phyloP scores from a whole-genome alignment of 495 filamentous ascomycete species.

The Talaromyces liani region DNA sequence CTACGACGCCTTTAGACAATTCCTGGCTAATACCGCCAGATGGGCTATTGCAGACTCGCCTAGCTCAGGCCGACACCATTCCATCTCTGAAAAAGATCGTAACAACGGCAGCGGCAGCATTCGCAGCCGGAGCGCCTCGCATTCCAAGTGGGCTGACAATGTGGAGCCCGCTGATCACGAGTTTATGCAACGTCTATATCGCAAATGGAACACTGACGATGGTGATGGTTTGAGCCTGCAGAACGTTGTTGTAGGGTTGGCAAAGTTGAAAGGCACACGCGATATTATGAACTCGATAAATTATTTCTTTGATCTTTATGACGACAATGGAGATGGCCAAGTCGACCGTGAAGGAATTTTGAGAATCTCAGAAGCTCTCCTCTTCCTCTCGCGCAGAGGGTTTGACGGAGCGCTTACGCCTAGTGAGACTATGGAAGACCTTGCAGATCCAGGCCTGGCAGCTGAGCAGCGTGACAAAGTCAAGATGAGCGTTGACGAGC shows the following conservation, averaged over 20 bases:
- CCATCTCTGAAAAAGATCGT: conserved; percentile 42
- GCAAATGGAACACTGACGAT: conserved; percentile 75
- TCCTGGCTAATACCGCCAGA: conserved; percentile 76
- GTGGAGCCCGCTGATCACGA: conserved; percentile 90
- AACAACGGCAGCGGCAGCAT: conserved; percentile 25
- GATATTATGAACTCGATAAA: conserved; percentile 97
- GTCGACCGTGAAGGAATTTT: conserved; percentile 97
- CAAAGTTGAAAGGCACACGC: conserved; percentile 79
- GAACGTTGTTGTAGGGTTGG: conserved; percentile 84
- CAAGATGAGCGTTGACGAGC: conserved; percentile 56
- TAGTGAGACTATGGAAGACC: conserved; percentile 31
- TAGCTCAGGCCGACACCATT: conserved; percentile 48
- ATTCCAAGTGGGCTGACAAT: conserved; percentile 67
- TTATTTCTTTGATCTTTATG: conserved; percentile 96
- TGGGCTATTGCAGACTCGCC: conserved; percentile 87
- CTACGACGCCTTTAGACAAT: conserved; percentile 91
- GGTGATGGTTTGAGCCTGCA: conserved; percentile 72
- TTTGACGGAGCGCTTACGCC: conserved; percentile 64
- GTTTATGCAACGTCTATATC: conserved; percentile 85
- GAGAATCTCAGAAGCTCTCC: conserved; percentile 84
- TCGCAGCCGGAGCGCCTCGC: conserved; percentile 36
- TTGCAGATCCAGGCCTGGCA: conserved; percentile 13
- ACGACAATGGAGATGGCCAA: conserved; percentile 82
- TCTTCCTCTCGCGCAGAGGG: conserved; percentile 85
- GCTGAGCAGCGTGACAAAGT: conserved; percentile 21